These are phyloP conservation scores for Venturia effusa DNA, from an alignment of 2,329 filamentous ascomycete species.

Conservation along the genomic window DNA sequence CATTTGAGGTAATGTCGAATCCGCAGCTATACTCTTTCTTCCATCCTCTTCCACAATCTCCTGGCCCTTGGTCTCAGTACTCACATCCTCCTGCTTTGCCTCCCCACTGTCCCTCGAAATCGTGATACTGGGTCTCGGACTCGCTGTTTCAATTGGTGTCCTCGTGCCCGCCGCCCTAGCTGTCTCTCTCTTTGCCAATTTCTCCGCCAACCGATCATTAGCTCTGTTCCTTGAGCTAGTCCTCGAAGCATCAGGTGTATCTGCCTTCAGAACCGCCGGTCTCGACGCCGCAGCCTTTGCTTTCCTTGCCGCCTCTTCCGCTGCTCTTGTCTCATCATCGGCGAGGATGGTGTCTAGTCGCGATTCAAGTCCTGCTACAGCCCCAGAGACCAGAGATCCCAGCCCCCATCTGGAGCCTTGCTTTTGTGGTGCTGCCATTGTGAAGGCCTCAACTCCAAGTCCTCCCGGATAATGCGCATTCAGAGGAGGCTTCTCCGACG, in stretches of 20 bases:
- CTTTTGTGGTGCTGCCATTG: conserved; percentile 13
- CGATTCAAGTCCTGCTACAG: conserved; percentile 88
- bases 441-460: background rate
- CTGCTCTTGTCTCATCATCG: conserved; percentile 50
- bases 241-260: conserved; percentile 40
- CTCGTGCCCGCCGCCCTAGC: conserved; percentile 67
- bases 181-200: conserved; percentile 67
- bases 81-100: background rate
- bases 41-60: conserved; percentile 4
- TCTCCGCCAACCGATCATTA: conserved; percentile 80
- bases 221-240: conserved; percentile 53
- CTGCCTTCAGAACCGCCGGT: background rate
- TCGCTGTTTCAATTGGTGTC: background rate
- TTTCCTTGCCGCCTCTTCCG: conserved; percentile 25
- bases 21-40: conserved; percentile 16
- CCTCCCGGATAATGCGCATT: background rate
- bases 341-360: conserved; percentile 83
- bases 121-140: conserved; percentile 1
- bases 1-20: conserved; percentile 1
- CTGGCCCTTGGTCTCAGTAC: background rate
- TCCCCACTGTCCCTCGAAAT: conserved; percentile 1
- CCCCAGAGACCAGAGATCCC: conserved; percentile 64
- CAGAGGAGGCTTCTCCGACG: conserved; percentile 6
- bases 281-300: conserved; percentile 18
- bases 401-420: conserved; percentile 20